Conservation (phyloP, 352 stramenopile species). For the Phytophthora agathidicida region DNA sequence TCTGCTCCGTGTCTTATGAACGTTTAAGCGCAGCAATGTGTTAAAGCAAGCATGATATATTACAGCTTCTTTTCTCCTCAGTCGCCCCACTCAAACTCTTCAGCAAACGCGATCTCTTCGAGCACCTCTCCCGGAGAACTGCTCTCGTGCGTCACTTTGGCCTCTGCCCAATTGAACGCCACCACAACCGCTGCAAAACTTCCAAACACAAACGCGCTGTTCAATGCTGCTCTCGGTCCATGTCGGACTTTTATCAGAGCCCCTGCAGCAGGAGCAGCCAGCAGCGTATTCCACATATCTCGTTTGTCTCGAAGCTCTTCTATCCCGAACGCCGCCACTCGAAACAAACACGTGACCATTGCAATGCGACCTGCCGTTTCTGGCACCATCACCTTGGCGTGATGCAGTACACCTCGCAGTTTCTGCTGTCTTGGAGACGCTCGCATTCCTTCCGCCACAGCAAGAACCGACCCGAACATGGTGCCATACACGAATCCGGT, state of each 20-base stretch:
- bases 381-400: conserved; percentile 40
- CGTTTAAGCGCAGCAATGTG: too few relatives aligned
- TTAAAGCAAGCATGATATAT: too few relatives aligned
- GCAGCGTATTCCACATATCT: conserved; percentile 48
- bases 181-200: conserved; percentile 46
- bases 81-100: conserved; percentile 40
- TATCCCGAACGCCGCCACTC: conserved; percentile 25
- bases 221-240: conserved; percentile 33
- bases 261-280: conserved; percentile 38
- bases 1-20: too few relatives aligned
- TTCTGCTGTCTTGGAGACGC: conserved; percentile 37
- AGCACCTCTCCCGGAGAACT: conserved; percentile 40
- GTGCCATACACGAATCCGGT: conserved; percentile 49
- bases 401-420: conserved; percentile 36
- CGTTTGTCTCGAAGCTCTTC: conserved; percentile 28
- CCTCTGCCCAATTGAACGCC: conserved; percentile 37
- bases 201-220: conserved; percentile 41
- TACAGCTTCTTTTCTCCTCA: too few relatives aligned
- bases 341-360: conserved; percentile 47
- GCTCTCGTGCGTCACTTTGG: conserved; percentile 37
- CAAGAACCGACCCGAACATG: conserved; percentile 45
- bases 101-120: conserved; percentile 51
- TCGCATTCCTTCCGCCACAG: conserved; percentile 36
- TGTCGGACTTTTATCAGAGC: conserved; percentile 33
- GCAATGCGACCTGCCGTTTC: conserved; percentile 47